Conservation (phyloP, 139 green algal species). For the Eudorina sp. region DNA sequence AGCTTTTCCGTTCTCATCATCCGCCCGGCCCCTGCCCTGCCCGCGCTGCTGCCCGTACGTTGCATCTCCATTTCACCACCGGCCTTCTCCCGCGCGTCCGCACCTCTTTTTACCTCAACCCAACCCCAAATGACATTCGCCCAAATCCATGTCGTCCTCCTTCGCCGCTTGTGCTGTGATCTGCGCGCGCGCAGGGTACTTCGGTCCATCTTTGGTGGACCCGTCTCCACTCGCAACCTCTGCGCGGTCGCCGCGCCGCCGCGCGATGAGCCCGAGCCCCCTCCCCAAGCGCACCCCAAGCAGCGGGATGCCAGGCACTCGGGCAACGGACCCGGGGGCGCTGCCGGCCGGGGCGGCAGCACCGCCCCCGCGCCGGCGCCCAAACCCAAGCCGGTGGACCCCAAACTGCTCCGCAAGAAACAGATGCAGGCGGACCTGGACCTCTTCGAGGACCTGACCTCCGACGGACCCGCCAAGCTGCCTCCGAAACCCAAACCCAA, state of each 20-base stretch:
- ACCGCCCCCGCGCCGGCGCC: not conserved
- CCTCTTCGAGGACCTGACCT: constrained; percentile 38
- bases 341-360: not conserved
- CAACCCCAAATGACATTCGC: too few species aligned
- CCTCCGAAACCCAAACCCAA: constrained; percentile 11
- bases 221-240: constrained; percentile 8
- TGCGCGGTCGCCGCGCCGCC: not conserved
- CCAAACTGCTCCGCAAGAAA: constrained; percentile 32
- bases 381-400: constrained; percentile 39
- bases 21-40: too few species aligned
- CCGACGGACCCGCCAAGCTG: constrained; percentile 16
- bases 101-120: too few species aligned
- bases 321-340: not conserved
- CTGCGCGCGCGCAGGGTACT: constrained; percentile 35
- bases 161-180: too few species aligned
- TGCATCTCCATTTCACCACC: too few species aligned
- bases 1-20: too few species aligned
- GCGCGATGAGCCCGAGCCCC: constrained; percentile 15
- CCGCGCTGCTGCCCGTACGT: too few species aligned
- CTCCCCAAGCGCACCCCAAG: not conserved
- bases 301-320: not conserved
- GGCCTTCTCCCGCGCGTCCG: too few species aligned
- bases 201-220: constrained; percentile 36
- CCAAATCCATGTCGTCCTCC: too few species aligned
- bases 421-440: constrained; percentile 28